phyloP scores from a whole-genome alignment of 2,329 filamentous ascomycete species.

The Fusarium fujikuroi region DNA sequence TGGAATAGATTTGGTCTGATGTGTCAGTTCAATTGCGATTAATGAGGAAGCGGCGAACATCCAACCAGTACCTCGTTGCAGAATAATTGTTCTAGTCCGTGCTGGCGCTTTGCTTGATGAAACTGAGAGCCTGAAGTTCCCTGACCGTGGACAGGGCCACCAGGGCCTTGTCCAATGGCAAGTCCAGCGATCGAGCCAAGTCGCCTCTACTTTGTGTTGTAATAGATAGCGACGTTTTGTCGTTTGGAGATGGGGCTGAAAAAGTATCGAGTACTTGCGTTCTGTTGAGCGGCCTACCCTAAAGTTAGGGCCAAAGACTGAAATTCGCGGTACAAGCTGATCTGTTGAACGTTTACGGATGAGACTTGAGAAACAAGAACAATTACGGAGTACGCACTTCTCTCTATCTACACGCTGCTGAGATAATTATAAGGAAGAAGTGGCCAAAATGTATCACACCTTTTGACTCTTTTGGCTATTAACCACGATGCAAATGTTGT shows the following conservation, averaged over 20 bases:
- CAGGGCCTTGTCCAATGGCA: too few species aligned
- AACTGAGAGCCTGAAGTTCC: neutral
- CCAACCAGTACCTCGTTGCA: neutral
- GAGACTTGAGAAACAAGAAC: neutral
- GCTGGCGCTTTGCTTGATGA: neutral
- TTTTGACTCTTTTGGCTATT: neutral
- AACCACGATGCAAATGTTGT: neutral
- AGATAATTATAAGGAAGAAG: neutral
- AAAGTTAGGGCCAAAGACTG: neutral
- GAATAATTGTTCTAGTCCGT: neutral
- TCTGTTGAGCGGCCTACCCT: too few species aligned
- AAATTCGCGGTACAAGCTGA: neutral
- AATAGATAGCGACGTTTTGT: neutral
- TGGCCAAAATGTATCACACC: neutral
- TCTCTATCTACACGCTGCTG: neutral
- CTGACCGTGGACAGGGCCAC: neutral
- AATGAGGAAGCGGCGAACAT: neutral
- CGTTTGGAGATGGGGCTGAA: neutral
- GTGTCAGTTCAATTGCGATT: neutral
- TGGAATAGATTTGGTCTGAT: neutral
- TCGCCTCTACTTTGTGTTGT: neutral
- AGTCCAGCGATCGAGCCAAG: neutral
- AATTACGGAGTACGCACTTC: neutral
- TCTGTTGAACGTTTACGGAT: neutral
- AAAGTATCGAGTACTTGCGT: neutral